These are phyloP conservation scores for Claviceps pusilla DNA, from an alignment of 2,329 filamentous ascomycete genomes.

Conservation along the genomic window DNA sequence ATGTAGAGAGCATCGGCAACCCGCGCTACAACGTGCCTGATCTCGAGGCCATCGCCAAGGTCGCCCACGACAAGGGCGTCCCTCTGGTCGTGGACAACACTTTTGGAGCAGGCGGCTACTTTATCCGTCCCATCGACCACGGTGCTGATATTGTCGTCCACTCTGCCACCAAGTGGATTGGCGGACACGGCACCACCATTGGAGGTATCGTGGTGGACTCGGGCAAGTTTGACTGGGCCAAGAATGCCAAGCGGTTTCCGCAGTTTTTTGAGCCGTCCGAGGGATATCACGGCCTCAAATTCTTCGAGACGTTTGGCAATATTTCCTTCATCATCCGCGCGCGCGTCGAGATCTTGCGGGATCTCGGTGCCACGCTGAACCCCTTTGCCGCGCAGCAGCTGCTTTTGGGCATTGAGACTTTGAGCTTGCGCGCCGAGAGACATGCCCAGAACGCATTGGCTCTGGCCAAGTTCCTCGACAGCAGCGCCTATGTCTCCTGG, in stretches of 20 bases:
- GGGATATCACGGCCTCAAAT: slow-evolving; percentile 85
- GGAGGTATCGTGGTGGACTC: slow-evolving; percentile 74
- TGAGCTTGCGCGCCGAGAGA: slow-evolving; percentile 71
- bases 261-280: slow-evolving; percentile 80
- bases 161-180: slow-evolving; percentile 94
- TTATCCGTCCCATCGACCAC: slow-evolving; percentile 70
- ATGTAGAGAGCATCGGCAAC: slow-evolving; percentile 86
- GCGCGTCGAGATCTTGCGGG: slow-evolving; percentile 78
- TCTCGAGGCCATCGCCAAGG: slow-evolving; percentile 69
- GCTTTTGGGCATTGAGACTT: slow-evolving; percentile 74
- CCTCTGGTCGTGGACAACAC: slow-evolving; percentile 76
- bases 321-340: slow-evolving; percentile 72
- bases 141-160: slow-evolving; percentile 90
- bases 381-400: slow-evolving; percentile 90
- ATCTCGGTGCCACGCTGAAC: slow-evolving; percentile 69
- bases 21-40: slow-evolving; percentile 87
- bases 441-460: slow-evolving; percentile 73
- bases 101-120: slow-evolving; percentile 86
- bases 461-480: slow-evolving; percentile 70
- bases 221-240: slow-evolving; percentile 89
- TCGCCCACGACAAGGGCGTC: slow-evolving; percentile 55
- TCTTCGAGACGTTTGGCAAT: slow-evolving; percentile 81
- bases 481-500: slow-evolving; percentile 74
- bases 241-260: slow-evolving; percentile 69
- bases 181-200: slow-evolving; percentile 85